Conservation (phyloP, 2,329 filamentous ascomycete species). For the Periconia macrospinosa region DNA sequence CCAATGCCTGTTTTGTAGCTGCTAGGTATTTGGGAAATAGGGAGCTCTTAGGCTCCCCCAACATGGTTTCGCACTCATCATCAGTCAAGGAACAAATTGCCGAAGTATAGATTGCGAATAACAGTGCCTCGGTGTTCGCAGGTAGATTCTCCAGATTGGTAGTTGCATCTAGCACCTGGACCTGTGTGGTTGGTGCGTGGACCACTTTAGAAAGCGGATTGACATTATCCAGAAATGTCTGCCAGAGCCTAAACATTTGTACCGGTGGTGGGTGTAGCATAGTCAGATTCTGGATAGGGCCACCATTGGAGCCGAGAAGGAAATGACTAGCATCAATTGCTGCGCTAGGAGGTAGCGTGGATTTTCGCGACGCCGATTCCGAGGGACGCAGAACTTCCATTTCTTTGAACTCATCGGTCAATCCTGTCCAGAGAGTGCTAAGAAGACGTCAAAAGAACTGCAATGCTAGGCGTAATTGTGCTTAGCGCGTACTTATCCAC, state of each 20-base stretch:
- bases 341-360: constrained; percentile 26
- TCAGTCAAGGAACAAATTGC: constrained; percentile 56
- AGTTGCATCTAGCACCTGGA: constrained; percentile 64
- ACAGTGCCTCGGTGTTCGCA: constrained; percentile 59
- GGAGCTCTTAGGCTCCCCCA: constrained; percentile 56
- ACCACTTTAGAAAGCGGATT: constrained; percentile 74
- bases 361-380: constrained; percentile 10
- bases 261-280: constrained; percentile 64
- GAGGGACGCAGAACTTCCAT: constrained; percentile 31
- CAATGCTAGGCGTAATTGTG: constrained; percentile 42
- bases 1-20: constrained; percentile 65
- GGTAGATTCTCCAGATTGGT: constrained; percentile 59
- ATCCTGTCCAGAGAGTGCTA: constrained; percentile 35
- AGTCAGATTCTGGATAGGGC: constrained; percentile 14
- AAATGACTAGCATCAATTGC: constrained; percentile 15
- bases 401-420: constrained; percentile 32
- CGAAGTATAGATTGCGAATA: constrained; percentile 37
- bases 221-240: constrained; percentile 72
- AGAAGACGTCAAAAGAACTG: constrained; percentile 35
- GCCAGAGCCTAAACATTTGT: constrained; percentile 73
- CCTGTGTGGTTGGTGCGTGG: constrained; percentile 71
- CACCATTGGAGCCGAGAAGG: constrained; percentile 20
- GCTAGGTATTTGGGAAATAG: constrained; percentile 59
- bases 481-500: constrained; percentile 5
- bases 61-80: constrained; percentile 55